A percentile compares a stretch with the other conserved stretches of the same genome.
phyloP scores from a whole-genome alignment of 345 rosid species.

The Murraya paniculata region DNA sequence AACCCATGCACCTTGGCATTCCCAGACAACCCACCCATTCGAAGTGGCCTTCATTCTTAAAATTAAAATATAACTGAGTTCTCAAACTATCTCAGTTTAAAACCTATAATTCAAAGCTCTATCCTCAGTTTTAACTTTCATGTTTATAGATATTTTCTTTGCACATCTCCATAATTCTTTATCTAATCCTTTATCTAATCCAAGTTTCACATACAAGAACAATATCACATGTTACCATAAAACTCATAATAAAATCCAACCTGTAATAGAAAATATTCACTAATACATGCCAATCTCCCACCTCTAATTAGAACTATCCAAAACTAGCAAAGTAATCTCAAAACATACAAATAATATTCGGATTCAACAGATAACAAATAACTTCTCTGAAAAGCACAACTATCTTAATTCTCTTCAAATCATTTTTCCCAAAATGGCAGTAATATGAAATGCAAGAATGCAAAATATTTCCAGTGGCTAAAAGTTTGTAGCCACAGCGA shows the following conservation, averaged over 20 bases:
- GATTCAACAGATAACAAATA: too few species aligned
- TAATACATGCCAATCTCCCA: neutral
- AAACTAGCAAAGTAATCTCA: neutral
- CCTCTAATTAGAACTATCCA: neutral
- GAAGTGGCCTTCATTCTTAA: neutral
- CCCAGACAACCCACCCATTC: neutral
- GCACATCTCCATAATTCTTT: neutral
- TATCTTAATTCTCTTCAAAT: too few species aligned
- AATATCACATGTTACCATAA: neutral
- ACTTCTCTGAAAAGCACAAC: too few species aligned
- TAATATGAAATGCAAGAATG: too few species aligned
- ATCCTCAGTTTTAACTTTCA: neutral
- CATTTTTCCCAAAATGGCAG: too few species aligned
- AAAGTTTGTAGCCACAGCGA: neutral
- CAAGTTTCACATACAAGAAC: neutral
- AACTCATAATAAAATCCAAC: neutral
- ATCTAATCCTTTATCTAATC: constrained; percentile 1
- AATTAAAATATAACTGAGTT: neutral
- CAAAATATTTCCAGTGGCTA: too few species aligned
- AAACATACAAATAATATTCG: too few species aligned
- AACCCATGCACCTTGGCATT: neutral
- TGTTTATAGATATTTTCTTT: neutral
- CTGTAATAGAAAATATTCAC: neutral
- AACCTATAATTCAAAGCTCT: neutral
- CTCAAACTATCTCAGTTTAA: neutral